These are phyloP conservation scores for Calophaca sinica DNA, from an alignment of 306 rosid species.

Conservation along the genomic window DNA sequence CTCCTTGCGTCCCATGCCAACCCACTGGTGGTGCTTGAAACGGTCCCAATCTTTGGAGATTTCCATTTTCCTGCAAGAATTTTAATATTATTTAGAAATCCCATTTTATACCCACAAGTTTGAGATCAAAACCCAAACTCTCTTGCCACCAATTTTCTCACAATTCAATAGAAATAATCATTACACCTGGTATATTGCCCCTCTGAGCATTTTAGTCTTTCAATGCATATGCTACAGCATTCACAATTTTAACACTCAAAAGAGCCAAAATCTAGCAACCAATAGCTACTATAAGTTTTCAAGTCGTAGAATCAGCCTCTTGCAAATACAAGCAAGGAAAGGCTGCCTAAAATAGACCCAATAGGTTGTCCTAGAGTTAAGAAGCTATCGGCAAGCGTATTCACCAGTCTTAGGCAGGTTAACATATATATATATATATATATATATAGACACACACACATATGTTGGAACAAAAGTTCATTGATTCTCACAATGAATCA, in stretches of 20 bases:
- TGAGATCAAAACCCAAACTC: slow-evolving; percentile 34
- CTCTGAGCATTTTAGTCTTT: slow-evolving; percentile 13
- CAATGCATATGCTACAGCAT: background rate
- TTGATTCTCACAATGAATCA: too few species aligned
- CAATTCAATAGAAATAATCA: slow-evolving; percentile 5
- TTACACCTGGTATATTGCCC: background rate
- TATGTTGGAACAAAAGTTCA: too few species aligned
- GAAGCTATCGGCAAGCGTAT: background rate
- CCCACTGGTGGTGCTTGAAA: slow-evolving; percentile 68
- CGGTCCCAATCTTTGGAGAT: slow-evolving; percentile 64
- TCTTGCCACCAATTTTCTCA: slow-evolving; percentile 32
- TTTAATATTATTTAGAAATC: slow-evolving; percentile 26
- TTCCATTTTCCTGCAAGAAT: slow-evolving; percentile 70
- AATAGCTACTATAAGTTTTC: background rate
- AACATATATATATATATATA: background rate
- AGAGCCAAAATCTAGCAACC: slow-evolving; percentile 32
- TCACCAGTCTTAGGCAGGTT: background rate
- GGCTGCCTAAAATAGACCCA: background rate
- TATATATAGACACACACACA: too few species aligned
- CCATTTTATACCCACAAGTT: slow-evolving; percentile 22
- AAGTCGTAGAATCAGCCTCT: background rate
- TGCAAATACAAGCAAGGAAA: background rate
- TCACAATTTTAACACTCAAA: background rate
- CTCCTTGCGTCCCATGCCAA: slow-evolving; percentile 82
- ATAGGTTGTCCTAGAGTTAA: background rate